Conservation (phyloP, 192 early-diverging fungal species). For the Coemansia erecta region DNA sequence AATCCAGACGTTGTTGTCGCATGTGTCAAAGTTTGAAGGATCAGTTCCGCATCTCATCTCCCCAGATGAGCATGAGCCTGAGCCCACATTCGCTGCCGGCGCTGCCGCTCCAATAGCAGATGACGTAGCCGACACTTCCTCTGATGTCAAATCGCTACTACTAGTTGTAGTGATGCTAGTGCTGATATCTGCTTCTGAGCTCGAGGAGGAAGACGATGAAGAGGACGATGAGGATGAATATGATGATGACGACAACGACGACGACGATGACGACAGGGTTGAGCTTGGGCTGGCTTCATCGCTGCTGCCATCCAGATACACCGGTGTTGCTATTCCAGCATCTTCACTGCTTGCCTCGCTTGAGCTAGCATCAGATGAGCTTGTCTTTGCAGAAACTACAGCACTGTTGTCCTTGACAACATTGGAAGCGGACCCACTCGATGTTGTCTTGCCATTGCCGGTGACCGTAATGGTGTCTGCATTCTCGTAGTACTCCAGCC, state of each 20-base stretch:
- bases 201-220: too few relatives aligned
- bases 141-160: not conserved
- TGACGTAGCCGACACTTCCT: not conserved
- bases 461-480: conserved; percentile 15
- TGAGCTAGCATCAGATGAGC: not conserved
- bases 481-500: conserved; percentile 4
- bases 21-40: conserved; percentile 11
- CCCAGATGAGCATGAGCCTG: not conserved
- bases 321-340: not conserved
- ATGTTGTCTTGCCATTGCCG: conserved; percentile 1
- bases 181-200: too few relatives aligned
- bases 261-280: not conserved
- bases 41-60: conserved; percentile 6
- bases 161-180: too few relatives aligned
- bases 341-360: not conserved
- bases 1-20: conserved; percentile 14
- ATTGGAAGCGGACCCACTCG: not conserved
- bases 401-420: not conserved
- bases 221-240: not conserved
- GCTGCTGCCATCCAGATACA: not conserved
- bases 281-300: not conserved
- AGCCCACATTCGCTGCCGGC: not conserved
- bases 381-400: not conserved
- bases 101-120: not conserved
- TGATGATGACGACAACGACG: not conserved